Percentiles rank a stretch among this genome's conserved stretches.
Evolutionary conservation across 2,329 filamentous ascomycete species (phyloP).

Genomic region (Colletotrichum tropicale): DNA sequence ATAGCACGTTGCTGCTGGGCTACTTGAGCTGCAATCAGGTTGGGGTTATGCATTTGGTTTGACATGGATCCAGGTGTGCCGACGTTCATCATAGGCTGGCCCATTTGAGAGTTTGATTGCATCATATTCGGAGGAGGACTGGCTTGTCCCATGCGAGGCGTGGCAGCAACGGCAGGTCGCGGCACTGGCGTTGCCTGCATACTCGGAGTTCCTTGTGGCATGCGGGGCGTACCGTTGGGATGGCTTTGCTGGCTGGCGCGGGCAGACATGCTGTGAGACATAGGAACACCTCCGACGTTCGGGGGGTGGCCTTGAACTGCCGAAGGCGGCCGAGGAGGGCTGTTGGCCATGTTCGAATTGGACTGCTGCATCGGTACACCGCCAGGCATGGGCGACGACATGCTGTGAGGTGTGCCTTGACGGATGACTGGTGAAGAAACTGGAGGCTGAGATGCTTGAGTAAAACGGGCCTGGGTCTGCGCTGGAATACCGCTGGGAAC

Average conservation of each 20-base stretch:
- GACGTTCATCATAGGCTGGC: constrained; percentile 56
- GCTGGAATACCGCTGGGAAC: constrained; percentile 45
- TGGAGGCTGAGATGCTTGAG: constrained; percentile 65
- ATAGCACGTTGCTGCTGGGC: constrained; percentile 52
- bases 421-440: constrained; percentile 71
- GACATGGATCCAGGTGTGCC: constrained; percentile 29
- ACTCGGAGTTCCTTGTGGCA: constrained; percentile 65
- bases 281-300: constrained; percentile 57
- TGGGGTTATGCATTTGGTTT: constrained; percentile 43
- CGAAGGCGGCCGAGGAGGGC: constrained; percentile 70
- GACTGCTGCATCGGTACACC: constrained; percentile 68
- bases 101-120: constrained; percentile 60
- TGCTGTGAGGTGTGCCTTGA: constrained; percentile 68
- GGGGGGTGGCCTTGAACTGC: constrained; percentile 63
- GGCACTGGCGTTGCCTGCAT: constrained; percentile 66
- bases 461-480: constrained; percentile 52
- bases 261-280: constrained; percentile 67
- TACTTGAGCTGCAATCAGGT: constrained; percentile 48
- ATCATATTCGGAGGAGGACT: constrained; percentile 67
- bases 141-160: constrained; percentile 66
- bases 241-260: constrained; percentile 72
- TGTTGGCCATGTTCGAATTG: constrained; percentile 71
- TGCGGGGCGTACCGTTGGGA: constrained; percentile 65
- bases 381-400: constrained; percentile 69
- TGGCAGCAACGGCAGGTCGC: constrained; percentile 55